Evolutionary conservation across 2,329 filamentous ascomycete species (phyloP).

Genomic region (Blastomyces gilchristii): DNA sequence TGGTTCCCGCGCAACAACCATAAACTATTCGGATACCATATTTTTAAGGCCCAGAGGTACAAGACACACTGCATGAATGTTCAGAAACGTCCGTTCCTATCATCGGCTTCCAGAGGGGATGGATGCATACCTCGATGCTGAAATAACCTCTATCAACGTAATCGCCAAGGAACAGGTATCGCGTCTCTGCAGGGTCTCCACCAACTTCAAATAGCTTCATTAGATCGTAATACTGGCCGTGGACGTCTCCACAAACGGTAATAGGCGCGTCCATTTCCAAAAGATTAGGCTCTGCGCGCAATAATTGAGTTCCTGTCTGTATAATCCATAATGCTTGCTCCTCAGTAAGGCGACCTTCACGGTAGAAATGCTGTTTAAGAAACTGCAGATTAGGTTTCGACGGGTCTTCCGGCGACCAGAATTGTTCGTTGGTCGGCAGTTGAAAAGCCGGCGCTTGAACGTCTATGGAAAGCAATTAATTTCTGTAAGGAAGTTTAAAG

Average conservation of each 20-base stretch:
- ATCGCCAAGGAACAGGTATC: constrained; percentile 94
- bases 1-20: constrained; percentile 97
- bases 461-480: constrained; percentile 46
- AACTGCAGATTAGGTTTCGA: constrained; percentile 87
- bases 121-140: constrained; percentile 66
- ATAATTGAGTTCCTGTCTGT: constrained; percentile 71
- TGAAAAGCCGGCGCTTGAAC: constrained; percentile 94
- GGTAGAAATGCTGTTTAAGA: constrained; percentile 96
- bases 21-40: constrained; percentile 94
- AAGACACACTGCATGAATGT: constrained; percentile 60
- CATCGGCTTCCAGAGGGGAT: not conserved
- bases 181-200: constrained; percentile 87
- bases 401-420: constrained; percentile 77
- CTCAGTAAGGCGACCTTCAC: constrained; percentile 91
- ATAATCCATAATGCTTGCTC: constrained; percentile 97
- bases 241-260: constrained; percentile 95
- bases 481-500: not conserved
- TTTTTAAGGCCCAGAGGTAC: constrained; percentile 96
- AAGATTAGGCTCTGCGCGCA: constrained; percentile 85
- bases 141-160: constrained; percentile 98
- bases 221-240: constrained; percentile 97
- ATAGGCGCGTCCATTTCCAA: constrained; percentile 99
- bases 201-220: constrained; percentile 99
- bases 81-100: constrained; percentile 21
- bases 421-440: constrained; percentile 86